Evolutionary conservation across 352 stramenopile genomes (phyloP), one percentile per base, ranked within the genome.

Genomic region (Globisporangium spinosum): DNA sequence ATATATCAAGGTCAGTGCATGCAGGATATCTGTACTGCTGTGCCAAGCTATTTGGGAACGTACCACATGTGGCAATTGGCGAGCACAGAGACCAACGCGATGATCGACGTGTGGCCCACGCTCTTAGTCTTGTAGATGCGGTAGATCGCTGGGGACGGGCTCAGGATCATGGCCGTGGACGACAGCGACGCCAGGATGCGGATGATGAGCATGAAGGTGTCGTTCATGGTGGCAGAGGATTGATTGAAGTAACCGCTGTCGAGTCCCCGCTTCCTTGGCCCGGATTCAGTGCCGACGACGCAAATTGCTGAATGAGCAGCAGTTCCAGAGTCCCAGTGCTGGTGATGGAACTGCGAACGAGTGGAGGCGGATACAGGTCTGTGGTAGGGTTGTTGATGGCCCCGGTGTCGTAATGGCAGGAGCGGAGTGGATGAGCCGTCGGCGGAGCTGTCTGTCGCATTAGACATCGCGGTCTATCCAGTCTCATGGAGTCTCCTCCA

Each of bases 71-170:
- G 75, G 7, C 72, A 70, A 49, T 78, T 84, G 53, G 64, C 73
- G 7, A 85, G 73, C 56, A 85, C 68, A 2, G 77, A 76, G 20
- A 77, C 69, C 56, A 85, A 74, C 29, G 77, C 68, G 45, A 82
- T 66, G 58, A 85, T 47, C 8, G 70, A 82, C 58, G 78, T 72
- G 65, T 70, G 64, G 49, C 74, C 75, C 17, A 79, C 64, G 15
- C 40, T 74, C 55, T 78, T 74, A 67, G 67, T 72, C 63, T 80
- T 64, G 66, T 79, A 63, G 53, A 82, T 77, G 60, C 75, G 73
- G 62, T 72, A 72, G 40, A 82, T 74, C 38, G 71, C 69, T 15
- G 76, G 73, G 49, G 73, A 71, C 27, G 77, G 73, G 55, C 73
- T 79, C 63, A 82, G 56, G 10, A 76, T 77, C 43, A 82, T 70